Base-by-base conservation (phyloP, 2,329 filamentous ascomycete species). In the Dendryphion nanum region DNA sequence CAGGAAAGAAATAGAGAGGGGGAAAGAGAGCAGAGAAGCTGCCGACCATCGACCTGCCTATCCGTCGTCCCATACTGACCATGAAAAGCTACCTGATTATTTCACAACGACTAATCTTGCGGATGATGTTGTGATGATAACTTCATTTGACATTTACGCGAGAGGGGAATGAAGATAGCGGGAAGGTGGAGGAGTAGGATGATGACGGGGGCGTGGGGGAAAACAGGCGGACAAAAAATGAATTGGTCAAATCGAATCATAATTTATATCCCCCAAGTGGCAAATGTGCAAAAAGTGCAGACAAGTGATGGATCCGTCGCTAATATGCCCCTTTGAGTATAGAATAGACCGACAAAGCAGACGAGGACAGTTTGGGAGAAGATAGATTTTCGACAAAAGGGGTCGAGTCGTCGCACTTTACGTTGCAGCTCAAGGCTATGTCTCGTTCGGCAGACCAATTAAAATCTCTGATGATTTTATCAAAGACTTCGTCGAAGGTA, bases 281-380 rank as follows among this genome's bases (percentile, higher is more conserved):
- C 23, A 8, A 26, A 8, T n/a, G 8, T n/a, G 8, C 23, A n/a
- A 26, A 26, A 26, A n/a, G n/a, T n/a, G n/a, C 23, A 26, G n/a
- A 26, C n/a, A 26, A 26, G n/a, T 26, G 23, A 26, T 26, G 23
- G 23, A 26, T 26, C 23, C 23, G 23, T 26, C 23, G 23, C 23
- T 26, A 8, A n/a, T n/a, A 26, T 8, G 8, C n/a, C 8, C 23
- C 23, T 26, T 26, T 26, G 23, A 26, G 8, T n/a, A 26, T 26
- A 26, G 8, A 26, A 8, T 26, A n/a, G n/a, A 26, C 8, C 23
- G n/a, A 26, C n/a, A 26, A 8, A n/a, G n/a, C n/a, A n/a, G n/a
- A n/a, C 23, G 23, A 26, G n/a, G 23, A 26, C 8, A 26, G 23
- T 8, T 8, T 8, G 23, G 23, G 23, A 26, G n/a, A 26, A 26